These are phyloP conservation scores for Closterium sp. DNA, from an alignment of 139 green algal species.

Conservation along the genomic window DNA sequence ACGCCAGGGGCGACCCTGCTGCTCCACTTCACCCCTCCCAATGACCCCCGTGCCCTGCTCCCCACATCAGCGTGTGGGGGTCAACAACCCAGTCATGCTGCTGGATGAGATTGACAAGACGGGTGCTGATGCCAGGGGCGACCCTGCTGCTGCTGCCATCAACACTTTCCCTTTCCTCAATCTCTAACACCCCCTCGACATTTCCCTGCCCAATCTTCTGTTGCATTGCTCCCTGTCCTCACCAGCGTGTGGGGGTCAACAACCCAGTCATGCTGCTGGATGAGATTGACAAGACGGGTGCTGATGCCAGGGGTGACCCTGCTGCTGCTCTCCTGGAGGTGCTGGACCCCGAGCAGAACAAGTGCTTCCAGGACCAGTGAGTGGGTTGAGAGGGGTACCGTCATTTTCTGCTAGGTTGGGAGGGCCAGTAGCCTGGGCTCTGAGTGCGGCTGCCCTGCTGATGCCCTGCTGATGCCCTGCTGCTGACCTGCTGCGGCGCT, in stretches of 20 bases:
- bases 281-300: conserved; percentile 61
- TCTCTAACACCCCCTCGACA: too few relatives aligned
- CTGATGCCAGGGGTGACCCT: conserved; percentile 55
- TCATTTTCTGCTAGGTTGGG: too few relatives aligned
- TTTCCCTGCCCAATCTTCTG: too few relatives aligned
- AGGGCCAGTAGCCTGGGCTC: too few relatives aligned
- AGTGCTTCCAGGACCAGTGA: conserved; percentile 36
- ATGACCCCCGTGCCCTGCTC: too few relatives aligned
- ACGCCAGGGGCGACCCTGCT: conserved; percentile 54
- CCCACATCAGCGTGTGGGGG: not conserved
- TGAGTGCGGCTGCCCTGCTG: conserved; percentile 18
- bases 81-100: conserved; percentile 56
- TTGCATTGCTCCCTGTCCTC: too few relatives aligned
- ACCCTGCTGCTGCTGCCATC: conserved; percentile 48
- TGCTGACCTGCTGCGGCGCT: conserved; percentile 47
- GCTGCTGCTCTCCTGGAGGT: conserved; percentile 59
- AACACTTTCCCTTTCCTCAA: too few relatives aligned
- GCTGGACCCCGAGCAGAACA: conserved; percentile 66
- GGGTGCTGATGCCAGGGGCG: conserved; percentile 48
- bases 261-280: conserved; percentile 62
- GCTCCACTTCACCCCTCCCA: too few relatives aligned
- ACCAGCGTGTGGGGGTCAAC: not conserved
- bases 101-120: conserved; percentile 66
- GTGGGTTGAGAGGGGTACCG: not conserved
- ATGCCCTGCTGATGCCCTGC: conserved; percentile 51